Base-by-base conservation (phyloP, 805 yeast genomes). In the Candida endomychidarum region DNA sequence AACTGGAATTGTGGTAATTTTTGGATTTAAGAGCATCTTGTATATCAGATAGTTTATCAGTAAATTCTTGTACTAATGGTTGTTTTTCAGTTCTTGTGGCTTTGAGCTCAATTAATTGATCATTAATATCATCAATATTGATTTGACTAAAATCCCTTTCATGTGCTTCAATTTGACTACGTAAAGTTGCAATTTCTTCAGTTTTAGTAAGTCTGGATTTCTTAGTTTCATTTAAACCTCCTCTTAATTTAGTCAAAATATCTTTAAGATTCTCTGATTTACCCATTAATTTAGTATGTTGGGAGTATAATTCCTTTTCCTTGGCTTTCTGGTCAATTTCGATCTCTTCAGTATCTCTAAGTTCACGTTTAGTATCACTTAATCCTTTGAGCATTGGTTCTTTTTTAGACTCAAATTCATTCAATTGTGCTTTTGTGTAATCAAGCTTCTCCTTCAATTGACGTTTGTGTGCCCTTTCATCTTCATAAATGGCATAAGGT, bases 401-500 rank as follows among this genome's bases (percentile, higher is more conserved):
- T 6, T 52, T 40, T 18, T 52, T 52, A 1, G 46, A 43, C 17
- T 56, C 52, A 32, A 60, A 63, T 18, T 49, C 49, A 6, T 48
- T 50, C n/a, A 67, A 52, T 3, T 57, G 57, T 10, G 51, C 47
- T 33, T 68, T 64, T 4, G 68, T 70, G 1, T 57, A 52, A 14
- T 64, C 67, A 27, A 75, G 49, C 21, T 60, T 61, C 6, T 49
- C 41, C 19, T 71, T 65, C 26, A 68, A 53, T 10, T 59, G 54
- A 15, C 52, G 56, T 40, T 62, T 60, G 12, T 52, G 55, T 8
- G 52, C 52, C 27, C 63, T 65, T 37, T 67, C 61, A 38, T 70
- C 74, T 24, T 63, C 60, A 5, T 60, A 52, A 45, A 62, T 61
- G 1, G 70, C 74, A 43, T 61, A 70, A 2, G 75, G 75, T 18